Conservation (phyloP, 2,329 filamentous ascomycete species). For the Alternaria brassicicola region DNA sequence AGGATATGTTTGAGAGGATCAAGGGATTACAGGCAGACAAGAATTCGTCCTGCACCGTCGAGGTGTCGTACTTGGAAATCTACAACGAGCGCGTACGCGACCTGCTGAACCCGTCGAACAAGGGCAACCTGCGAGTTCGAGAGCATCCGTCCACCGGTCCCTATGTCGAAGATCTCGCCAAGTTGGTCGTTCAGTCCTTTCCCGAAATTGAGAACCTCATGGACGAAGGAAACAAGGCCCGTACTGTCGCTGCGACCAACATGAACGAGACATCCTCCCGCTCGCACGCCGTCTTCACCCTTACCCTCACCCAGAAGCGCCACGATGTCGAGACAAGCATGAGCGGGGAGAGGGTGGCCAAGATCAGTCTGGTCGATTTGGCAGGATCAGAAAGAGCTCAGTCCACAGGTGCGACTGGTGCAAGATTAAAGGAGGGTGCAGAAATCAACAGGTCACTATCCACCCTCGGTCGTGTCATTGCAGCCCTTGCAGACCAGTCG, state of each 20-base stretch:
- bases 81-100: conserved; percentile 98
- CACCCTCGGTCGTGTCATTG: conserved; percentile 95
- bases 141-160: conserved; percentile 97
- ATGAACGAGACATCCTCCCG: conserved; percentile 99
- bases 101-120: conserved; percentile 91
- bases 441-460: conserved; percentile 98
- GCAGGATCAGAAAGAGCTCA: conserved; percentile 95
- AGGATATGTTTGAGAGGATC: conserved; percentile 96
- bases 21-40: conserved; percentile 72
- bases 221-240: conserved; percentile 98
- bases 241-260: conserved; percentile 97
- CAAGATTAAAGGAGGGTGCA: conserved; percentile 93
- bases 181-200: conserved; percentile 91
- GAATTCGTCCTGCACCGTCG: conserved; percentile 85
- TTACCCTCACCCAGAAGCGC: conserved; percentile 93
- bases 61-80: conserved; percentile 98
- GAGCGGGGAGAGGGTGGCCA: conserved; percentile 96
- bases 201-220: conserved; percentile 96
- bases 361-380: conserved; percentile 97
- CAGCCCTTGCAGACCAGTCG: conserved; percentile 88
- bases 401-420: conserved; percentile 96
- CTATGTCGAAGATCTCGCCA: conserved; percentile 97
- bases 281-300: conserved; percentile 96
- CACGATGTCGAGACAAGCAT: conserved; percentile 92
- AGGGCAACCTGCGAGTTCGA: conserved; percentile 94